Evolutionary conservation across 2,329 filamentous ascomycete species (phyloP).

Genomic region (Cryphonectria nitschkei): DNA sequence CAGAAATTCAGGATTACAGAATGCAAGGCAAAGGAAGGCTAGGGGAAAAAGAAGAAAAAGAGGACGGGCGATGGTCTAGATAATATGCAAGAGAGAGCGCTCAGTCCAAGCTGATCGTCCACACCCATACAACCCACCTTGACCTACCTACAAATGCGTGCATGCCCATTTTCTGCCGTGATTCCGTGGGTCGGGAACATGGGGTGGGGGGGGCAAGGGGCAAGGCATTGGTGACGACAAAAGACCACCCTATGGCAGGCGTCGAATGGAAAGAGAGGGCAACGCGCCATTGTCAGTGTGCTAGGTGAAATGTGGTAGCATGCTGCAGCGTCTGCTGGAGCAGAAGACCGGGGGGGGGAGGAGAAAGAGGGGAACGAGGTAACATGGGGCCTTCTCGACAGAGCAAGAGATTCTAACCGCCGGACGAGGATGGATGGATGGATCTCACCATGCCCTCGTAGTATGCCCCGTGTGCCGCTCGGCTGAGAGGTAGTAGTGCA

Average conservation of each 20-base stretch:
- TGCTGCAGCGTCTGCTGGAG: constrained; percentile 4
- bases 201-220: neutral
- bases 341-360: neutral
- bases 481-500: neutral
- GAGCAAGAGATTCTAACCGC: neutral
- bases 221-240: neutral
- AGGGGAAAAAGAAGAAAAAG: constrained; percentile 1
- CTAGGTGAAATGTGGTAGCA: neutral
- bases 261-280: neutral
- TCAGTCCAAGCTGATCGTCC: neutral
- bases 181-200: constrained; percentile 8
- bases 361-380: neutral
- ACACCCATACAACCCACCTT: constrained; percentile 3
- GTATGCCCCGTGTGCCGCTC: neutral
- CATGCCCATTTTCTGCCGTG: neutral
- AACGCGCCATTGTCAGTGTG: neutral
- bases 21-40: constrained; percentile 5
- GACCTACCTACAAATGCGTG: constrained; percentile 5
- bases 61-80: constrained; percentile 22
- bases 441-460: neutral
- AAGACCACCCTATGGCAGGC: constrained; percentile 3
- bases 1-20: neutral
- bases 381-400: neutral
- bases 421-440: neutral
- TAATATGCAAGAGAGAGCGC: constrained; percentile 21